These are phyloP conservation scores for Zygosaccharomyces pseudobailii DNA, from an alignment of 1,139 yeast genomes.

Conservation along the genomic window DNA sequence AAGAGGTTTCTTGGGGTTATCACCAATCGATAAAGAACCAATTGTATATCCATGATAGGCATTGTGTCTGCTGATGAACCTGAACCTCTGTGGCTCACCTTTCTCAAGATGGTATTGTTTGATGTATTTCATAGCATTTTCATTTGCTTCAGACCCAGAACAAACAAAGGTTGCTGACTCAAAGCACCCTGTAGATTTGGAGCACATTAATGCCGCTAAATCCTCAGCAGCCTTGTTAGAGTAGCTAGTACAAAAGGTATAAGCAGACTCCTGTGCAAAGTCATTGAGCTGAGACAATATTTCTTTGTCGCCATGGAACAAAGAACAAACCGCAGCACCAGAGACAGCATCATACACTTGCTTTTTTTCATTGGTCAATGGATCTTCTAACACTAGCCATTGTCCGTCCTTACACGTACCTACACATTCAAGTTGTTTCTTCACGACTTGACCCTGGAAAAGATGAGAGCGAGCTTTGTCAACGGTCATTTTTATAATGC, in stretches of 20 bases:
- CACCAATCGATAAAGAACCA: conserved; percentile 49
- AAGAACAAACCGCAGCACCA: conserved; percentile 36
- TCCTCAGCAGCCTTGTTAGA: conserved; percentile 46
- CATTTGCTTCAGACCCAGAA: conserved; percentile 61
- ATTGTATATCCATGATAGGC: conserved; percentile 58
- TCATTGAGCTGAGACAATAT: conserved; percentile 24
- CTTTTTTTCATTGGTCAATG: conserved; percentile 32
- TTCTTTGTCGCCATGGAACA: conserved; percentile 32
- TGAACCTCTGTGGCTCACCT: conserved; percentile 45
- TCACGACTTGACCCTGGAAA: conserved; percentile 40
- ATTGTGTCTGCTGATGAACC: conserved; percentile 48
- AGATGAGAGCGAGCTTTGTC: conserved; percentile 22
- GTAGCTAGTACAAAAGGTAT: conserved; percentile 41
- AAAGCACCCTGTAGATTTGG: conserved; percentile 35
- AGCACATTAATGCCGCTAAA: conserved; percentile 44
- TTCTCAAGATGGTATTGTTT: conserved; percentile 53
- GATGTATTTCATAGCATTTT: conserved; percentile 52
- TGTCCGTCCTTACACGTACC: conserved; percentile 42
- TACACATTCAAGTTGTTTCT: conserved; percentile 35
- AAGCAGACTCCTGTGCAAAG: conserved; percentile 34
- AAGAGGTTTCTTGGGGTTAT: conserved; percentile 40
- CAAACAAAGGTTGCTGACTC: conserved; percentile 41
- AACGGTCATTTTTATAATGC: neutral
- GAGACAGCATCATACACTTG: conserved; percentile 36
- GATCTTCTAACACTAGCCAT: conserved; percentile 40